A percentile compares a stretch with the other conserved stretches of the same genome.
These are phyloP conservation scores for Cladobotryum mycophilum DNA, from an alignment of 2,329 filamentous ascomycete species.

Conservation along the genomic window DNA sequence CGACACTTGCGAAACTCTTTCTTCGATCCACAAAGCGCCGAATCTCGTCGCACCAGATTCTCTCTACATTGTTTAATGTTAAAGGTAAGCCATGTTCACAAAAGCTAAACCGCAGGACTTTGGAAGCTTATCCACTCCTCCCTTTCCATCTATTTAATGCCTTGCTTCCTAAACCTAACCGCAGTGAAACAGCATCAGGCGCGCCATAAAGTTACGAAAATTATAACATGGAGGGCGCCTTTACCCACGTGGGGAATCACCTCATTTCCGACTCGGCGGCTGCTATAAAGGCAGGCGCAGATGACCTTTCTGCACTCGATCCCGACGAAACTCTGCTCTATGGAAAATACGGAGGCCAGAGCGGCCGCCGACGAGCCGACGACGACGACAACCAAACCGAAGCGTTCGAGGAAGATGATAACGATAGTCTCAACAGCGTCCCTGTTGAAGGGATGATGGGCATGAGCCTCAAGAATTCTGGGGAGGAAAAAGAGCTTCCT, in stretches of 20 bases:
- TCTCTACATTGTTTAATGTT: constrained; percentile 2
- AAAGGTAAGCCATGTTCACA: constrained; percentile 5
- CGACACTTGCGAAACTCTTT: constrained; percentile 25
- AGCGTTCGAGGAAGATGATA: constrained; percentile 75
- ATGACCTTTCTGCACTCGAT: constrained; percentile 64
- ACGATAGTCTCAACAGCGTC: constrained; percentile 69
- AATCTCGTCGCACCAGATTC: constrained; percentile 16
- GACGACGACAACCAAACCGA: constrained; percentile 89
- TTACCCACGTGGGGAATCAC: constrained; percentile 82
- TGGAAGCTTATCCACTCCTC: no score
- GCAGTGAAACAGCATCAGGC: not conserved
- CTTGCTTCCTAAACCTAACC: not conserved
- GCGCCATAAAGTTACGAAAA: constrained; percentile 6
- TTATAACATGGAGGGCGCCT: constrained; percentile 72
- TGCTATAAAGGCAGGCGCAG: constrained; percentile 81
- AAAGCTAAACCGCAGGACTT: no score
- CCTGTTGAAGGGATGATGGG: constrained; percentile 70
- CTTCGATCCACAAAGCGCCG: constrained; percentile 20
- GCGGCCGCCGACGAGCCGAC: constrained; percentile 64
- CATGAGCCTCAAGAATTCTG: constrained; percentile 47
- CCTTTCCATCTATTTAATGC: no score
- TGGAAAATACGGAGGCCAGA: constrained; percentile 56
- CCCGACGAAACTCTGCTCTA: constrained; percentile 78
- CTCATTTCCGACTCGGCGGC: constrained; percentile 76
- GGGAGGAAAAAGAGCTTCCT: constrained; percentile 87